These are phyloP conservation scores for Mortierella sp. DNA, from an alignment of 371 early-diverging fungal genomes.

Conservation along the genomic window DNA sequence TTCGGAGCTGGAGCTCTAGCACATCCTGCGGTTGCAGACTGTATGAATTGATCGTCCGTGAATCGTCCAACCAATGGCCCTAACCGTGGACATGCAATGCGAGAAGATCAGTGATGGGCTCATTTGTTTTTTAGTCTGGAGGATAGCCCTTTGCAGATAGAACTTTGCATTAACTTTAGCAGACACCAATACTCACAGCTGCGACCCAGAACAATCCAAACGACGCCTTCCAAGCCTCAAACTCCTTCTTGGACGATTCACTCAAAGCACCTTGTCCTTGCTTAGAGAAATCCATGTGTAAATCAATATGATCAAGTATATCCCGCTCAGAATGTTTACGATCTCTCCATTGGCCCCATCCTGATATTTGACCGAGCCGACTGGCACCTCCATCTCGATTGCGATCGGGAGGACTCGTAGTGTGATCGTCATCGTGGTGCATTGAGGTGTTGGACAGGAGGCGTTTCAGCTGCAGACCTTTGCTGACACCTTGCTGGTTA, in stretches of 20 bases:
- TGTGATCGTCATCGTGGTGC: conserved; percentile 6
- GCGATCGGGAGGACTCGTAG: conserved; percentile 22
- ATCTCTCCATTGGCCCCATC: conserved; percentile 38
- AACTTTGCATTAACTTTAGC: too few relatives aligned
- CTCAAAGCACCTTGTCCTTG: conserved; percentile 4
- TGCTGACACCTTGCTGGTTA: conserved; percentile 8
- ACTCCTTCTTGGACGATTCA: conserved; percentile 11
- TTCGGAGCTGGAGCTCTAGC: conserved; percentile 34
- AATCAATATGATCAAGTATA: conserved; percentile 6
- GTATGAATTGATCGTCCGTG: conserved; percentile 40
- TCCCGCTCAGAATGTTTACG: conserved; percentile 22
- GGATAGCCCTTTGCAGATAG: too few relatives aligned
- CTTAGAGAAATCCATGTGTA: conserved; percentile 5
- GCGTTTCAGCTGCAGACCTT: conserved; percentile 19
- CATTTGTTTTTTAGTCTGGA: too few relatives aligned
- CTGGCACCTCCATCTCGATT: conserved; percentile 7
- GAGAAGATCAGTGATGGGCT: too few relatives aligned
- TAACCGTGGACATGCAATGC: too few relatives aligned
- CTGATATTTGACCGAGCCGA: conserved; percentile 20
- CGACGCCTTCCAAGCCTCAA: conserved; percentile 27
- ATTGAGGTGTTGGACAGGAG: conserved; percentile 18
- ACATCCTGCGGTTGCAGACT: conserved; percentile 30
- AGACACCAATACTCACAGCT: conserved; percentile 24
- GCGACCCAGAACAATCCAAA: conserved; percentile 52
- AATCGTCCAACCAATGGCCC: conserved; percentile 52